phyloP scores from a whole-genome alignment of 1,139 yeast species.

The Yamadazyma buinensis region DNA sequence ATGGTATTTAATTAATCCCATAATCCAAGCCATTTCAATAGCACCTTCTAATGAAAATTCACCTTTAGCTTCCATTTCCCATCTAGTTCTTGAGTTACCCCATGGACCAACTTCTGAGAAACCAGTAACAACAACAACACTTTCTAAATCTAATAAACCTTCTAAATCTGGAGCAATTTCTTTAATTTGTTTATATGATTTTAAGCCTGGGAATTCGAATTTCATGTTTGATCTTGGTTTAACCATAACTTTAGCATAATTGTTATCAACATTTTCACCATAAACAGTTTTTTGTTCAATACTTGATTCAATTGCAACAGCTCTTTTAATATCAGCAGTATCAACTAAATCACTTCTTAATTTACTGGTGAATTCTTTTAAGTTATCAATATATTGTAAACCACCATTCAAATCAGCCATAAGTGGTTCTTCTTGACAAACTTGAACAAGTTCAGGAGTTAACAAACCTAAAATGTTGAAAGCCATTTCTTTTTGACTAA shows the following conservation, averaged over 20 bases:
- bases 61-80: constrained; percentile 98
- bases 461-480: constrained; percentile 92
- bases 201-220: constrained; percentile 87
- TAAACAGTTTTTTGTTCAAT: constrained; percentile 89
- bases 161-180: constrained; percentile 70
- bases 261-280: constrained; percentile 87
- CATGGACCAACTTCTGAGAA: constrained; percentile 98
- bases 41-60: constrained; percentile 98
- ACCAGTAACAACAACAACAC: constrained; percentile 92
- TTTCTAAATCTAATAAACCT: constrained; percentile 89
- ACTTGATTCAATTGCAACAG: constrained; percentile 90
- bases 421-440: constrained; percentile 91
- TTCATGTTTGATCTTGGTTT: constrained; percentile 95
- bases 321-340: constrained; percentile 89
- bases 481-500: constrained; percentile 98
- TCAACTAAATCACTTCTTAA: constrained; percentile 80
- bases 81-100: constrained; percentile 98
- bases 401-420: constrained; percentile 99
- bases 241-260: constrained; percentile 69
- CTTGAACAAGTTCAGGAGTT: constrained; percentile 78
- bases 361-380: constrained; percentile 81
- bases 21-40: constrained; percentile 99
- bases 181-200: constrained; percentile 72
- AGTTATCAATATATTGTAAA: constrained; percentile 85
- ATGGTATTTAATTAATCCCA: constrained; percentile 94